Percentiles rank a stretch among this genome's conserved stretches.
Conservation (phyloP, 2,329 filamentous ascomycete species). For the Paradendryphiella salina region DNA sequence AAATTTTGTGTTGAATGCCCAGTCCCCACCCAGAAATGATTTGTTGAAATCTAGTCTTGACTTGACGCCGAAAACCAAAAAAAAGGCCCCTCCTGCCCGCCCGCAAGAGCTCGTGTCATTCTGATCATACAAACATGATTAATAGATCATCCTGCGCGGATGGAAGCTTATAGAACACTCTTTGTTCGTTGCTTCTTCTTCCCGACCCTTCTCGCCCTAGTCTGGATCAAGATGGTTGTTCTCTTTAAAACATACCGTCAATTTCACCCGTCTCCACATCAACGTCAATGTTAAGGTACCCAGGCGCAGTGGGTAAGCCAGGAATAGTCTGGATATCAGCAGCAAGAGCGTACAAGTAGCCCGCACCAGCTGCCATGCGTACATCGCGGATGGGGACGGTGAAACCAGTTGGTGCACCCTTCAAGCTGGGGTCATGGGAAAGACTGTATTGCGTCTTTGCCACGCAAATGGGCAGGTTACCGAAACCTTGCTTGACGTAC, state of each 20-base stretch:
- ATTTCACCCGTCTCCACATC: constrained; percentile 58
- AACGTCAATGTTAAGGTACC: constrained; percentile 90
- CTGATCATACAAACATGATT: constrained; percentile 5
- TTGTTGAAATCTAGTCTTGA: too few species aligned
- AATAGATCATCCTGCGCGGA: neutral
- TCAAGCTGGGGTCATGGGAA: constrained; percentile 87
- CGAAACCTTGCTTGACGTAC: constrained; percentile 89
- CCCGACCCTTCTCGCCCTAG: too few species aligned
- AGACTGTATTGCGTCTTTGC: constrained; percentile 99
- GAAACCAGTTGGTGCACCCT: constrained; percentile 93
- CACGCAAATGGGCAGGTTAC: constrained; percentile 91
- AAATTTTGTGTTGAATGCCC: too few species aligned
- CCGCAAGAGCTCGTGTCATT: neutral
- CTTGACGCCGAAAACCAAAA: neutral
- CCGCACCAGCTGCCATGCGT: constrained; percentile 88
- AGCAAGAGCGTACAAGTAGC: constrained; percentile 79
- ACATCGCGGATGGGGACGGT: constrained; percentile 94
- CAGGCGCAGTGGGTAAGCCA: constrained; percentile 89
- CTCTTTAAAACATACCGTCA: constrained; percentile 76
- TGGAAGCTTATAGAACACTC: constrained; percentile 13
- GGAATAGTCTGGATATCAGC: constrained; percentile 99
- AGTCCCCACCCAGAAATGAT: too few species aligned
- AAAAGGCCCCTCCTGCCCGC: too few species aligned
- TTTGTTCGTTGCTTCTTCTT: too few species aligned
- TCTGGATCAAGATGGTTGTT: too few species aligned